Percentiles rank a stretch among this genome's conserved stretches.
phyloP scores from a whole-genome alignment of 495 filamentous ascomycete genomes.

The Annulohypoxylon bovei region DNA sequence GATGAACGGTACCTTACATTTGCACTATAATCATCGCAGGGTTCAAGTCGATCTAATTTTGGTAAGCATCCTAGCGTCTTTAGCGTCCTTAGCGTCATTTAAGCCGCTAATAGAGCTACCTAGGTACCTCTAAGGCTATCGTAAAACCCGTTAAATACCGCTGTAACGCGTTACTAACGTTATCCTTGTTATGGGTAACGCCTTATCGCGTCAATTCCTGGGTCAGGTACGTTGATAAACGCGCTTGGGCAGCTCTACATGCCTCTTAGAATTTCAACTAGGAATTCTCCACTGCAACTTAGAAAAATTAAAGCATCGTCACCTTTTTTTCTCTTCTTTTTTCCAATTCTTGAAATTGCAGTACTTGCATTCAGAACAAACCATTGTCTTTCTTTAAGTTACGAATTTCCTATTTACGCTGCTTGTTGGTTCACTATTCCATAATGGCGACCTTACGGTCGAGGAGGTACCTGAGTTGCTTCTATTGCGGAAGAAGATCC shows the following conservation, averaged over 20 bases:
- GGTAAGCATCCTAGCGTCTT: background rate
- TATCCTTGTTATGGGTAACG: background rate
- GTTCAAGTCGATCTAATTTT: slow-evolving; percentile 11
- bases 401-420: slow-evolving; percentile 7
- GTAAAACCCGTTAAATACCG: background rate
- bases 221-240: slow-evolving; percentile 1
- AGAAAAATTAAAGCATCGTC: slow-evolving; percentile 10
- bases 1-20: slow-evolving; percentile 25
- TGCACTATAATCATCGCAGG: slow-evolving; percentile 1
- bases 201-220: slow-evolving; percentile 23
- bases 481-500: slow-evolving; percentile 77
- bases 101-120: too few relatives aligned
- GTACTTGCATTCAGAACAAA: background rate
- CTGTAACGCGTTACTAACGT: slow-evolving; percentile 13
- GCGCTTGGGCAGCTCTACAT: slow-evolving; percentile 10
- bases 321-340: background rate
- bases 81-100: slow-evolving; percentile 1
- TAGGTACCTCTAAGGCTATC: background rate
- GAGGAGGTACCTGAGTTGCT: slow-evolving; percentile 67
- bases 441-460: slow-evolving; percentile 51
- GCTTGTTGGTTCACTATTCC: background rate
- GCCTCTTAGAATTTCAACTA: background rate
- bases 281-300: slow-evolving; percentile 19
- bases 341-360: background rate
- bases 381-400: slow-evolving; percentile 2